A percentile compares a stretch with the other conserved stretches of the same genome.
phyloP scores from a whole-genome alignment of 345 rosid species.

The sweet orange (Citrus sinensis) region DNA sequence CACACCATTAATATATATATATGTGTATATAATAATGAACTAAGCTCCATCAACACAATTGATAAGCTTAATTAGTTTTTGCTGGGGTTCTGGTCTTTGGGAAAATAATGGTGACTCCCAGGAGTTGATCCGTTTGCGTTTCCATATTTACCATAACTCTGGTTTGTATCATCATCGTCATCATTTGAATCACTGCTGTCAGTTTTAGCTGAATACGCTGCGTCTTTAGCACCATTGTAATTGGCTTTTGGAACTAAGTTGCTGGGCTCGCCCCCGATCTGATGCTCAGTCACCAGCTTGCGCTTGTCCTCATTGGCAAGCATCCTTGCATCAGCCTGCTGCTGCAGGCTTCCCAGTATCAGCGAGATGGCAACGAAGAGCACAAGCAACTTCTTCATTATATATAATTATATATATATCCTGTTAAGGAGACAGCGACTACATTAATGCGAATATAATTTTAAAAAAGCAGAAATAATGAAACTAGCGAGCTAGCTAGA shows the following conservation, averaged over 20 bases:
- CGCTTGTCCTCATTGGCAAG: background rate
- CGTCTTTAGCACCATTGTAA: background rate
- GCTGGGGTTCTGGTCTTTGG: background rate
- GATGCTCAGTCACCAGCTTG: background rate
- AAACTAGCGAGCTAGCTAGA: background rate
- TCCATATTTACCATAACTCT: background rate
- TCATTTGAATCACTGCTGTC: background rate
- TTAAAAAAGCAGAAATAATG: background rate
- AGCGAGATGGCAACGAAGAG: background rate
- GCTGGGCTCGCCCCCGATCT: background rate
- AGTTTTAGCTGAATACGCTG: background rate
- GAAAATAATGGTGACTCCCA: slow-evolving; percentile 2
- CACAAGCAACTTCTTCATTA: background rate
- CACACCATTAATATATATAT: background rate
- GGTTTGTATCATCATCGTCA: background rate
- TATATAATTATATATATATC: no score
- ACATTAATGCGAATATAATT: no score
- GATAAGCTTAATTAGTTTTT: background rate
- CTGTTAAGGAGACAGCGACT: background rate
- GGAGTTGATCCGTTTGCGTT: background rate
- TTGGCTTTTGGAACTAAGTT: background rate
- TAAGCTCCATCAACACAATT: background rate
- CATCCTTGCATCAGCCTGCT: background rate
- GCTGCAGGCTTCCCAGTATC: background rate
- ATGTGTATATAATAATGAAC: no score